Base-by-base conservation (phyloP, 257 asterid genomes). In the Rehmannia glutinosa region DNA sequence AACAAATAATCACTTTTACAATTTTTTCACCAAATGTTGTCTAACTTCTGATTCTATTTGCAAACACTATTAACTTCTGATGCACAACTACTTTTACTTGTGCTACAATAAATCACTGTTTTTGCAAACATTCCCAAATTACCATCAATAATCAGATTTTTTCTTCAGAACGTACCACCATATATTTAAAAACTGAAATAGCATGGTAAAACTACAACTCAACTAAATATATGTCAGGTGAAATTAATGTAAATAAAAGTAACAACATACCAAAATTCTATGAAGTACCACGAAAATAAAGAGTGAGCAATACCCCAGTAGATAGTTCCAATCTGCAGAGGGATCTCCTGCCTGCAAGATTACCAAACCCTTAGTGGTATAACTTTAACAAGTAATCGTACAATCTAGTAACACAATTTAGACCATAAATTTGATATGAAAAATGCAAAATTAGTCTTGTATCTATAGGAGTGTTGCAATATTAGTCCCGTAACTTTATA, bases 331-430 rank as follows among this genome's bases (percentile, higher is more conserved):
- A 41, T 82, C 87, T 63, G 46, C 68, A 19, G 95, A 87, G 39
- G 97, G 97, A 77, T 87, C 97, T 45, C 89, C 89, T 33, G 89
- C 86, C 95, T 89, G 76, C 74, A 69, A 70, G 66, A 66, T 7
- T 45, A 35, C 66, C 35, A 68, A 15, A n/a, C n/a, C n/a, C n/a
- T n/a, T n/a, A n/a, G n/a, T n/a, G n/a, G n/a, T 24, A 46, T 38
- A 1, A 45, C 45, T 38, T 30, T 24, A 21, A 55, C 50, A 19
- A 52, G 10, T 50, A 59, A 50, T 6, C n/a, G 36, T 20, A 50
- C 54, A 59, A 42, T 58, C 39, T 36, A 32, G 28, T 46, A 43
- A 16, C 72, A 49, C 21, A 63, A 42, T 3, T 35, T 8, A 52
- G 60, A 47, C 68, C 68, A 46, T n/a, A 45, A 51, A 36, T 38